Base-by-base conservation (phyloP, 164 flowering plant genomes). In the Vitis rupestris region DNA sequence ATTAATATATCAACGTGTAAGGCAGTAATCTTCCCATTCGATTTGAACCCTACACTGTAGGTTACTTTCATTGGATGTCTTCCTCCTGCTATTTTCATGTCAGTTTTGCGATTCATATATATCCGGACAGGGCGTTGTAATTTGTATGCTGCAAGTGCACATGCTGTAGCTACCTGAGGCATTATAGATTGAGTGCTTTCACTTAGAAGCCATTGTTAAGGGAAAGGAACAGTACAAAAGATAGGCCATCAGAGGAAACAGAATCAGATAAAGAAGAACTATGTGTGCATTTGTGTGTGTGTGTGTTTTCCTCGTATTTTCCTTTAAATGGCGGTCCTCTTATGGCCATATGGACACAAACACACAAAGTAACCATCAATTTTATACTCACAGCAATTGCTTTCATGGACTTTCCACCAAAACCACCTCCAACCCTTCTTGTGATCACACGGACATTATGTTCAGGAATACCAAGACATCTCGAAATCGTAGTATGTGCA, bases 361-460 rank as follows among this genome's bases (percentile, higher is more conserved):
- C 37, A 31, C 23, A 19, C 3, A 31, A 31, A 0, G 37, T 31
- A 31, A 31, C 6, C 37, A 11, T 11, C n/a, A 52, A 11, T 57
- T 9, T 48, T 48, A 72, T 78, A 91, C 97, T 89, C 76, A 91
- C 94, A 62, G 91, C 81, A 73, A 82, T 78, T 47, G 97, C 71
- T 77, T 68, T 88, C 27, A 83, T 31, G 13, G 88, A 85, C 82
- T 91, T 93, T 64, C 97, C 98, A 65, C 98, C 97, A 82, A 93
- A 93, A 3, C 97, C 97, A 51, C 98, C 98, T 49, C 98, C 98
- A 77, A 93, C 90, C 73, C 98, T 87, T 84, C 98, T 86, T 31
- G 98, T 90, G 64, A 88, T 83, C 16, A 91, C 91, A 59, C 98
- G 95, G 27, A 93, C 82, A 75, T 88, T 17, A 0, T 17, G 17